Percentiles rank a stretch among this genome's conserved stretches.
Evolutionary conservation across 306 rosid species (phyloP).

Genomic region (Delonix regia): DNA sequence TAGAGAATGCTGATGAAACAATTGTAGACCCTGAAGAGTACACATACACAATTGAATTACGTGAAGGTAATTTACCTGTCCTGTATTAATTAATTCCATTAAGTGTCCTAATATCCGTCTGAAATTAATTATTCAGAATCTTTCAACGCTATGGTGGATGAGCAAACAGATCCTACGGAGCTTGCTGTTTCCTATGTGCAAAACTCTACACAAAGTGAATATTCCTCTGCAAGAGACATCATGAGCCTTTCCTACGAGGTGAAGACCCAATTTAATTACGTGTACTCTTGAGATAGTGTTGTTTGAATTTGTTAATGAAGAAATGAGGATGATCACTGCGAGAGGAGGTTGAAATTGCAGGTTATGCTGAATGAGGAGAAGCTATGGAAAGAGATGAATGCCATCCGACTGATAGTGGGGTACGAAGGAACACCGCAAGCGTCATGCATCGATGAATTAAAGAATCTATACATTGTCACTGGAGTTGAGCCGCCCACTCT

Average conservation of each 20-base stretch:
- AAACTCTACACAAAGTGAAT: slow-evolving; percentile 37
- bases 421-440: slow-evolving; percentile 45
- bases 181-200: slow-evolving; percentile 35
- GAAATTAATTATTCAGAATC: slow-evolving; percentile 31
- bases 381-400: slow-evolving; percentile 58
- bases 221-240: slow-evolving; percentile 32
- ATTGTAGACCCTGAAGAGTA: background rate
- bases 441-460: slow-evolving; percentile 64
- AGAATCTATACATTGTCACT: slow-evolving; percentile 70
- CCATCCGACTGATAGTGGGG: slow-evolving; percentile 60
- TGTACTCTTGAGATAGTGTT: background rate
- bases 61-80: slow-evolving; percentile 42
- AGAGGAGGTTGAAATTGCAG: slow-evolving; percentile 39
- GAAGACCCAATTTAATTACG: background rate
- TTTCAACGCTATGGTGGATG: slow-evolving; percentile 27
- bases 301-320: background rate
- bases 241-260: background rate
- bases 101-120: background rate
- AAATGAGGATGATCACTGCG: background rate
- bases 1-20: slow-evolving; percentile 41
- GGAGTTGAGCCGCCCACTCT: slow-evolving; percentile 72
- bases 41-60: slow-evolving; percentile 28
- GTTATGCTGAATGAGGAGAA: slow-evolving; percentile 43
- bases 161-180: too few relatives aligned
- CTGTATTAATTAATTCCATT: background rate